phyloP scores from a whole-genome alignment of 768 basidiomycete species.

The Sarcodon aspratus region DNA sequence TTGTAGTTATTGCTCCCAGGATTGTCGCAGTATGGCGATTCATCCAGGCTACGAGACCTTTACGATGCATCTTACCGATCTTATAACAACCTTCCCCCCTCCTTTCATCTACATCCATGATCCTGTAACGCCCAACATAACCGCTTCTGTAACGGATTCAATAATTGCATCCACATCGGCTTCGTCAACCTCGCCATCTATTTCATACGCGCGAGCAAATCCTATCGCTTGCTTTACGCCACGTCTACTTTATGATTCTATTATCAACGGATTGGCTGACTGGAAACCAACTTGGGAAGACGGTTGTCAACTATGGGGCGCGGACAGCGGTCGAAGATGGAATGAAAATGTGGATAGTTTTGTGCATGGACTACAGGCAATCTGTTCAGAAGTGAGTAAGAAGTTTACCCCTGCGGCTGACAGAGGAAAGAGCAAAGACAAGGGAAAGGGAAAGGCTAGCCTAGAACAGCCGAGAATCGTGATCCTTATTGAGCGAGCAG shows the following conservation, averaged over 20 bases:
- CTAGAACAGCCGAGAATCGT: constrained; percentile 28
- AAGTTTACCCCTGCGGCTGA: not conserved
- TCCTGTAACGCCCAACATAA: constrained; percentile 34
- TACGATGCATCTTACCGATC: constrained; percentile 12
- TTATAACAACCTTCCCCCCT: constrained; percentile 32
- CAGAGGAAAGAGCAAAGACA: constrained; percentile 11
- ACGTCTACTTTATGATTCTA: constrained; percentile 53
- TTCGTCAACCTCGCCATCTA: constrained; percentile 13
- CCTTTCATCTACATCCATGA: constrained; percentile 64
- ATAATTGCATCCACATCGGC: constrained; percentile 20
- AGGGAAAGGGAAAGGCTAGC: constrained; percentile 17
- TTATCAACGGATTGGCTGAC: constrained; percentile 46
- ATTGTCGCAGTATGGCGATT: not conserved
- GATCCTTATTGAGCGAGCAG: constrained; percentile 55
- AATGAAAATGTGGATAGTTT: constrained; percentile 62
- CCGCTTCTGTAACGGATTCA: constrained; percentile 29
- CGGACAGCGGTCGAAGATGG: constrained; percentile 30
- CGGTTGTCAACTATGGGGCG: constrained; percentile 51
- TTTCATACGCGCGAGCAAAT: constrained; percentile 37
- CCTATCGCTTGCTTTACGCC: constrained; percentile 50
- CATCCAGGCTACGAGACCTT: constrained; percentile 13
- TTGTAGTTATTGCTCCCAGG: too few species aligned
- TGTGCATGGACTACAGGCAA: constrained; percentile 47
- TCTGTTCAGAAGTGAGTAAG: constrained; percentile 12
- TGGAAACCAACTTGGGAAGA: constrained; percentile 49